Evolutionary conservation across 768 basidiomycete genomes (phyloP), one percentile per base, ranked within the genome.

Genomic region (Trametes elegans): DNA sequence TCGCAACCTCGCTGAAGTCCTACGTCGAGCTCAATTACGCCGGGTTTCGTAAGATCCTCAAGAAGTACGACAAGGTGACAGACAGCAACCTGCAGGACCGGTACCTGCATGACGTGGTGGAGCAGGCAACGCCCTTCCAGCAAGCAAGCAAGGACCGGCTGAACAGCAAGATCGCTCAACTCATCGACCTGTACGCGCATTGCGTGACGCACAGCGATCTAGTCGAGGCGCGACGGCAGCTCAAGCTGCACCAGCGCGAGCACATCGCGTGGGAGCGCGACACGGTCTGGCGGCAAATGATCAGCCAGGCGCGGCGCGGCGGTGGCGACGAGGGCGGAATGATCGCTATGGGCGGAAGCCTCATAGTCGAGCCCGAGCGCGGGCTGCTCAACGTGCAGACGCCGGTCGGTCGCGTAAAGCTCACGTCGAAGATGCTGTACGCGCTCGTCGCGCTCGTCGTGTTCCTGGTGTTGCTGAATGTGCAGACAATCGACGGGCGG

Each of bases 21-120:
- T 99, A 93, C 60, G 84, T 93, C 52, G 93, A 98, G 64, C 74
- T 97, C 53, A 98, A 98, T 69, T 81, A 91, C 67, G 89, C 92
- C 0, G 96, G 94, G 1, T 93, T 98, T 73, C 82, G 92, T 62
- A 98, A 98, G 77, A 94, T 96, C 32, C 68, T 95, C 66, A 98
- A 98, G 73, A 98, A 98, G 88, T 93, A 95, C 66, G 94, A 98
- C 79, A 98, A 98, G 71, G 89, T 97, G 59, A 92, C 87, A 3
- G 80, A 84, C 59, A 88, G 81, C 57, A 62, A 89, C 82, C 81
- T 94, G 57, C 87, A 93, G 77, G 83, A 88, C 52, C 73, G 75
- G 13, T 96, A 95, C 65, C 73, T 95, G 55, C 83, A 85, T 52
- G 76, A 83, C 7, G 71, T 78, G 2, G 88, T 96, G 5, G 86